Evolutionary conservation across 192 early-diverging fungal species (phyloP).

Genomic region (Podila horticola): DNA sequence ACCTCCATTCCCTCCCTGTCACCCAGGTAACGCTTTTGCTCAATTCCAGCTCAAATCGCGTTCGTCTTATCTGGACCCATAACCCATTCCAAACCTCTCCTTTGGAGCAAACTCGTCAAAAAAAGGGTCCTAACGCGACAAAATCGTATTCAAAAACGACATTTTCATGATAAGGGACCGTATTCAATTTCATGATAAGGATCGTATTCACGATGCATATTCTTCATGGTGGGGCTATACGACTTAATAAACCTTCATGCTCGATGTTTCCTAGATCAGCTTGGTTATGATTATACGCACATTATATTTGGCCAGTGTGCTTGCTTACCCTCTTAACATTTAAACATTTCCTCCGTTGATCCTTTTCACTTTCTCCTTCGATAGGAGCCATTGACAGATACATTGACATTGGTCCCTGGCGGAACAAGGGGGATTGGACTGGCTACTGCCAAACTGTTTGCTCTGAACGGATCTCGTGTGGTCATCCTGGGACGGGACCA

Average conservation of each 20-base stretch:
- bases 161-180: no score
- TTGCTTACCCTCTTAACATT: background rate
- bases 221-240: no score
- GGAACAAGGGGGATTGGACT: conserved; percentile 85
- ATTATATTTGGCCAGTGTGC: background rate
- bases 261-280: no score
- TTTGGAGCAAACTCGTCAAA: background rate
- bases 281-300: no score
- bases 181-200: no score
- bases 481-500: conserved; percentile 66
- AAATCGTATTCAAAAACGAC: background rate
- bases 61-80: background rate
- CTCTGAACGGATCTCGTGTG: conserved; percentile 61
- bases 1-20: background rate
- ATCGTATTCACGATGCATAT: background rate
- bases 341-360: background rate
- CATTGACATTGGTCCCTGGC: conserved; percentile 65
- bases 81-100: background rate
- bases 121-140: background rate
- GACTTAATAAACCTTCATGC: no score
- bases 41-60: background rate
- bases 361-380: background rate
- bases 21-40: background rate
- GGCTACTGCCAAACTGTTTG: conserved; percentile 71
- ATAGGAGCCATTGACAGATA: conserved; percentile 21